Base-by-base conservation (phyloP, 176 grass and related monocot genomes). In the Hyparrhenia diplandra region DNA sequence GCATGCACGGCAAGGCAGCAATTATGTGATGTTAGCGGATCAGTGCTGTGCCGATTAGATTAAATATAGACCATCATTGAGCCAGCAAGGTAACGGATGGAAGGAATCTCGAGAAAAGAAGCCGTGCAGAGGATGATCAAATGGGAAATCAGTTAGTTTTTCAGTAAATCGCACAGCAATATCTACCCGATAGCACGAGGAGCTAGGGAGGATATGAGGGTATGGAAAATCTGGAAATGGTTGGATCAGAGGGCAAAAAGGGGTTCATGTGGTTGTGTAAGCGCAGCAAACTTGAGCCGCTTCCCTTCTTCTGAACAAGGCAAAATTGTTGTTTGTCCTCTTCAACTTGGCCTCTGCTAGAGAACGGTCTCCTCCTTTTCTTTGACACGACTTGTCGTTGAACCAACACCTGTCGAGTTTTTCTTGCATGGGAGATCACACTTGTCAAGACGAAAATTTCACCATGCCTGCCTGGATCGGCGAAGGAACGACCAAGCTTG, bases 181-280 rank as follows among this genome's bases (percentile, higher is more conserved):
- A 78, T 89, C 6, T 37, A 5, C 72, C 64, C 35, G 55, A 78
- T 77, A 37, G 77, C 20, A n/a, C 16, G 36, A 8, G 37, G 12
- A 51, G 31, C n/a, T n/a, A n/a, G n/a, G n/a, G n/a, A n/a, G n/a
- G 70, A 24, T 81, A 60, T 35, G 13, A 11, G 23, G 32, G n/a
- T 11, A 7, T 13, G 24, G 65, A 71, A 71, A 85, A 73, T 85
- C 78, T 61, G 58, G 7, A 73, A 77, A 86, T 89, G n/a, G 83
- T 58, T 85, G 85, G 83, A 73, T 73, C 72, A 67, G 46, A 59
- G 59, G 63, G 10, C 18, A 8, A 11, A 20, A 62, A 0, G 12
- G 27, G 5, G 8, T 1, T 78, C 73, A 32, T 82, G 83, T 89
- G 88, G 88, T 1, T 61, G 79, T 60, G 83, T 78, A 60, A 10